These are phyloP conservation scores for Adiantum capillusveneris DNA, from an alignment of 75 land plant species.

Conservation along the genomic window DNA sequence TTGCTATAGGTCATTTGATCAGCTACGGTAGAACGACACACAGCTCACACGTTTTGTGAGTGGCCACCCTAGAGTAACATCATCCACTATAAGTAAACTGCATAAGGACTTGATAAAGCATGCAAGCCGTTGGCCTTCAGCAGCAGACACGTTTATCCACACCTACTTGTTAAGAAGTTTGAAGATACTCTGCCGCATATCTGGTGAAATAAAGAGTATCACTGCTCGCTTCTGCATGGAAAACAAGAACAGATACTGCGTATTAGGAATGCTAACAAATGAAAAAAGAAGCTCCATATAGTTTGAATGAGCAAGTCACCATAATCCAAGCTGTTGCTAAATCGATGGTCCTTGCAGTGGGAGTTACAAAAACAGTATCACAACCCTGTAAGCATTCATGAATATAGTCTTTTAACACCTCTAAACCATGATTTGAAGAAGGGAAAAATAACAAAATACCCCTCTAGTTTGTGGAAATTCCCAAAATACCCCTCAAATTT, in stretches of 20 bases:
- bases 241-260: neutral
- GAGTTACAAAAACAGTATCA: constrained; percentile 77
- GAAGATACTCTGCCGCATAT: constrained; percentile 28
- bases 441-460: too few relatives aligned
- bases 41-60: too few relatives aligned
- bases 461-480: too few relatives aligned
- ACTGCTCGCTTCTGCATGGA: constrained; percentile 59
- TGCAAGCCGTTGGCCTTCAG: too few relatives aligned
- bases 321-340: constrained; percentile 75
- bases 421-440: constrained; percentile 3
- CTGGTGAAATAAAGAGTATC: constrained; percentile 53
- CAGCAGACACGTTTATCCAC: too few relatives aligned
- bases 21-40: too few relatives aligned
- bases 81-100: too few relatives aligned
- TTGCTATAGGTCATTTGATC: too few relatives aligned
- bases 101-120: too few relatives aligned
- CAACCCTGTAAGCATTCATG: constrained; percentile 46
- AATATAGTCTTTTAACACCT: neutral
- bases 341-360: constrained; percentile 80
- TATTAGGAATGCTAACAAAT: neutral
- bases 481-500: too few relatives aligned
- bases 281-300: neutral
- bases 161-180: constrained; percentile 66
- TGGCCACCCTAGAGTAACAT: too few relatives aligned
- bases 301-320: constrained; percentile 20